Base-by-base conservation (phyloP, 1,284 basidiomycete species). In the Megacollybia platyphylla region DNA sequence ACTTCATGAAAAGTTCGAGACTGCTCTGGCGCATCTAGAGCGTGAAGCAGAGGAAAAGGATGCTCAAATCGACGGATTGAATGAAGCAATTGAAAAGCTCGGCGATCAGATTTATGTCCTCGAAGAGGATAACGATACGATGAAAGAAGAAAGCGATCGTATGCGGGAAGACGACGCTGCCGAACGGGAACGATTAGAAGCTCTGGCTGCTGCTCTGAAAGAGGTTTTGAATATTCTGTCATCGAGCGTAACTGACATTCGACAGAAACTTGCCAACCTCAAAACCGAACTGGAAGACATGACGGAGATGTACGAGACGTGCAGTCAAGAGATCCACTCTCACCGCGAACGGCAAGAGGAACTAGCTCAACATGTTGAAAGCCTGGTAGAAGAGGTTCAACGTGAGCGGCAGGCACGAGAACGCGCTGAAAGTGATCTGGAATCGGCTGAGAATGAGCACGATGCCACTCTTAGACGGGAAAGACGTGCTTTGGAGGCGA, bases 111-210 rank as follows among this genome's bases (percentile, higher is more conserved):
- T 73, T 7, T 71, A 70, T 49, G 52, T 60, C 24, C 57, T 81
- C 7, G 76, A 77, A 46, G 73, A 78, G 42, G 79, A 83, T 54
- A 63, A 70, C 30, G 79, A 84, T 44, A 54, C 60, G 20, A 41
- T 67, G 38, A 65, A 62, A 48, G 67, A 78, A 46, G 67, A 77
- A 42, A 65, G 66, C 45, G 64, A 64, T n/a, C 51, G 61, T 24
- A 40, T 65, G 32, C 64, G 64, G 27, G 76, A 79, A 47, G 77
- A 87, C 34, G 79, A 89, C 43, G 73, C 69, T 15, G 71, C 75
- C 34, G 81, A 88, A 54, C 71, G 78, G 40, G 76, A 83, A 42
- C 68, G 83, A 38, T 68, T 88, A 5, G 83, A 88, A 50, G 79
- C 75, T 15, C 63, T 91, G 4, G 65, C 77, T 28, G 62, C 67